A percentile compares a stretch with the other conserved stretches of the same genome.
These are phyloP conservation scores for Exobasidium cylindrosporum DNA, from an alignment of 1,284 basidiomycete genomes.

Conservation along the genomic window DNA sequence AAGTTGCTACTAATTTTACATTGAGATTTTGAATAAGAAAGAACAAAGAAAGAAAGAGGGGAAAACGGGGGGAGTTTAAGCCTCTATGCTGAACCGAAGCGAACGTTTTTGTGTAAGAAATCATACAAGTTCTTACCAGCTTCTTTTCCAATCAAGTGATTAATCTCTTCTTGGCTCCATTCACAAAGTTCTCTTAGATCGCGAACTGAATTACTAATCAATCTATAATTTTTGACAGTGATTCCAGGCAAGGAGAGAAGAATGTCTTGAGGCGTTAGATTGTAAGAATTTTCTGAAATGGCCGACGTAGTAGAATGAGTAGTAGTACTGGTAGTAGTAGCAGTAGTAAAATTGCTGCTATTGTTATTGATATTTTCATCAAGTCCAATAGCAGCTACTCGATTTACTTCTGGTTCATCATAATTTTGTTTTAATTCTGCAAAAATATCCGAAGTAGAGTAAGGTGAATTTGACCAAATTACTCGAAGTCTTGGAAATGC, in stretches of 20 bases:
- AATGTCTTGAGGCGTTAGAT: slow-evolving; percentile 56
- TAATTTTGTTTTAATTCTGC: slow-evolving; percentile 82
- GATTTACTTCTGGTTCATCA: slow-evolving; percentile 79
- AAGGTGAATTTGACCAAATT: slow-evolving; percentile 95
- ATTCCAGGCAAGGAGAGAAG: slow-evolving; percentile 64
- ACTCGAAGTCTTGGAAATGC: slow-evolving; percentile 86
- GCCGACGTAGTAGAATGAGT: neutral
- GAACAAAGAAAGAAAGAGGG: too few relatives aligned
- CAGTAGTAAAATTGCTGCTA: slow-evolving; percentile 6
- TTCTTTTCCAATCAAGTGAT: slow-evolving; percentile 75
- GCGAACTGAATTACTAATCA: slow-evolving; percentile 75
- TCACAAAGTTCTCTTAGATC: slow-evolving; percentile 75
- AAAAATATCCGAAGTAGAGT: slow-evolving; percentile 87
- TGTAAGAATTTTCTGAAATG: slow-evolving; percentile 30
- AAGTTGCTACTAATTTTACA: too few relatives aligned
- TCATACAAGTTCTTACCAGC: slow-evolving; percentile 67
- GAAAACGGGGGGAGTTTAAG: too few relatives aligned
- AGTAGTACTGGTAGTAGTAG: neutral
- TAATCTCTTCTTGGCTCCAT: slow-evolving; percentile 65
- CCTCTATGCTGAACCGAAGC: neutral
- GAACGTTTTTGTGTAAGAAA: slow-evolving; percentile 6
- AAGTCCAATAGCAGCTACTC: slow-evolving; percentile 63
- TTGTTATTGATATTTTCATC: slow-evolving; percentile 22
- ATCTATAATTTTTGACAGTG: slow-evolving; percentile 76
- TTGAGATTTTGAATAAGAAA: too few relatives aligned